Base-by-base conservation (phyloP, 2,329 filamentous ascomycete genomes). In the Fusarium pseudonygamai region DNA sequence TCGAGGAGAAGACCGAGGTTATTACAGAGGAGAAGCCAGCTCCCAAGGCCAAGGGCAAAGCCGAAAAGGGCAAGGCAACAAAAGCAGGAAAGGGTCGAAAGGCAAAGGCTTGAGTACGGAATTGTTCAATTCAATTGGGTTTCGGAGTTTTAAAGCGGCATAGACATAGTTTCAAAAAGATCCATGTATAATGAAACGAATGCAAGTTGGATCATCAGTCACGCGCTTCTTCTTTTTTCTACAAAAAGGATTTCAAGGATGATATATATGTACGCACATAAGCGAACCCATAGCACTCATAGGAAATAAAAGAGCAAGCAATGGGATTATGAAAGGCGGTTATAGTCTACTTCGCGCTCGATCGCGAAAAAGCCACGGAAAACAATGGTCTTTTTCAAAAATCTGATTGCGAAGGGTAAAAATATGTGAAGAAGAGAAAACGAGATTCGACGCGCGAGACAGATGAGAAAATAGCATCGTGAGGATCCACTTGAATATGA, bases 251-350 rank as follows among this genome's bases (percentile, higher is more conserved):
- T 67, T 24, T 46, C 3, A 53, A 26, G 7, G 34, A 52, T 46
- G 3, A 60, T 70, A 49, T 47, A 87, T 43, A 87, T 90, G 87
- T 90, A 80, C 84, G 87, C 88, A 82, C 87, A 88, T 87, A 90
- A 84, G 88, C 88, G 88, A 90, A 90, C 87, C 88, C 85, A 84
- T 82, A 81, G 83, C 84, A 84, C 85, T 84, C 85, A 83, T 82
- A 72, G 75, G 77, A 76, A 78, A 75, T 78, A 78, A 78, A 50
- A 70, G 80, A 84, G 85, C 83, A 83, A 82, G 84, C 82, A 81
- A 83, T 82, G 84, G 86, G 87, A 90, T 90, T 90, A 88, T 89
- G 86, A 90, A 89, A 85, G 85, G 87, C 86, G 81, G 60, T 49
- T 46, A 83, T 83, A 64, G 74, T 90, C 87, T 90, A 83, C 88